These are phyloP conservation scores for Carex parvula DNA, from an alignment of 176 grass and related monocot genomes.

Conservation along the genomic window DNA sequence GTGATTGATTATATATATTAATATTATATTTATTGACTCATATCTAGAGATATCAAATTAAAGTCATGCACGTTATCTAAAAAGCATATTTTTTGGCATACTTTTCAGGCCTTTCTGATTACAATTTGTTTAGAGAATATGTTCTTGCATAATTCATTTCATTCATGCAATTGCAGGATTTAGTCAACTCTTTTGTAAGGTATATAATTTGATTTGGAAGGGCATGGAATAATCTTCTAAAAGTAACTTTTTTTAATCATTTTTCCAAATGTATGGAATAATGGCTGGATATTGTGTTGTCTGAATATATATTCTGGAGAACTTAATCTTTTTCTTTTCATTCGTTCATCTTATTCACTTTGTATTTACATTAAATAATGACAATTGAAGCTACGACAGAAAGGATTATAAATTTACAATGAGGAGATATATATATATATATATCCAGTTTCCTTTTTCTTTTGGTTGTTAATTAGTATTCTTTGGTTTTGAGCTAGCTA, in stretches of 20 bases:
- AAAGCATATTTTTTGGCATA: conserved; percentile 17
- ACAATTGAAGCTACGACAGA: not conserved
- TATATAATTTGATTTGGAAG: not conserved
- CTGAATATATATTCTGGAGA: not conserved
- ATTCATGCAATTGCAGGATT: conserved; percentile 2
- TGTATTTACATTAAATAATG: no score
- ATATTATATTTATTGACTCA: not conserved
- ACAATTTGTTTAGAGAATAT: conserved; percentile 21
- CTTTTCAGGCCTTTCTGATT: not conserved
- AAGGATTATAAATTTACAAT: not conserved
- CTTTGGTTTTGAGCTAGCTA: not conserved
- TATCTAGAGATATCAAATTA: not conserved
- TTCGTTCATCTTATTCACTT: not conserved
- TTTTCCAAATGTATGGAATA: conserved; percentile 12
- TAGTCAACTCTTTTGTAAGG: conserved; percentile 23
- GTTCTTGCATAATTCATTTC: conserved; percentile 15
- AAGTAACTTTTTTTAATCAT: not conserved
- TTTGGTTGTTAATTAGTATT: not conserved
- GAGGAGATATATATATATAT: not conserved
- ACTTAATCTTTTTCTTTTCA: not conserved
- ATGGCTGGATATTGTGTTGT: conserved; percentile 8
- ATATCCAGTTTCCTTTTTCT: not conserved
- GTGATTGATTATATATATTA: not conserved
- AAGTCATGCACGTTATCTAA: conserved; percentile 1
- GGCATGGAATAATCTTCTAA: not conserved